Percentiles rank a stretch among this genome's conserved stretches.
Evolutionary conservation across 2,329 filamentous ascomycete genomes (phyloP).

Genomic region (Rutstroemia sp.): DNA sequence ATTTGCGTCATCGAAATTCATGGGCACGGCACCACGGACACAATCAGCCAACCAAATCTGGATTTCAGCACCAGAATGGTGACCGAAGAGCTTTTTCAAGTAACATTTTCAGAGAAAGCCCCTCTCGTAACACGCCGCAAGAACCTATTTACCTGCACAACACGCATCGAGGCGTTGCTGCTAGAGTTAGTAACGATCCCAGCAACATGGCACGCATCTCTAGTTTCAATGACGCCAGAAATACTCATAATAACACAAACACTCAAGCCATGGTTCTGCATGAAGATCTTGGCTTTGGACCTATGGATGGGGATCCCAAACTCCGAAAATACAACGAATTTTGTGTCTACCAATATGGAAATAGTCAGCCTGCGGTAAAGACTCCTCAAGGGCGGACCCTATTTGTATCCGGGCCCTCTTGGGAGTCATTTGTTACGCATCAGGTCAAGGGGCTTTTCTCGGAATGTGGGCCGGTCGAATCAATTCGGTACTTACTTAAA

Average conservation of each 20-base stretch:
- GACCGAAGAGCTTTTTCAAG: neutral
- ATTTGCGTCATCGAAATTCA: neutral
- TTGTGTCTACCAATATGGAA: neutral
- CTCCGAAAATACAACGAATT: neutral
- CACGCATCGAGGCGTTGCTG: neutral
- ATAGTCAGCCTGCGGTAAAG: neutral
- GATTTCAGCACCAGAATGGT: neutral
- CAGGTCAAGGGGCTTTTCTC: constrained; percentile 18
- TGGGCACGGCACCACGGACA: neutral
- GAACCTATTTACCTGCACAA: constrained; percentile 11
- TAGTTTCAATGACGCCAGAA: constrained; percentile 6
- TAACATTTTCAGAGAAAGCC: neutral
- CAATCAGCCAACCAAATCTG: neutral
- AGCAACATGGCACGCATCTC: neutral
- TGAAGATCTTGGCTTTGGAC: neutral
- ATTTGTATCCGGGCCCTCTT: constrained; percentile 10
- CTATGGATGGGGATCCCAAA: constrained; percentile 2
- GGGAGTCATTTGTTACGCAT: constrained; percentile 13
- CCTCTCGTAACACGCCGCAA: neutral
- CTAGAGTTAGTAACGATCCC: neutral
- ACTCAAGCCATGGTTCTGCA: neutral
- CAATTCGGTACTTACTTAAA: constrained; percentile 14
- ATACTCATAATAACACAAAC: neutral
- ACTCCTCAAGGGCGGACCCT: constrained; percentile 8
- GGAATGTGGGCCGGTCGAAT: constrained; percentile 18